These are phyloP conservation scores for Eutrema salsugineum DNA, from an alignment of 441 rosid genomes.

Conservation along the genomic window DNA sequence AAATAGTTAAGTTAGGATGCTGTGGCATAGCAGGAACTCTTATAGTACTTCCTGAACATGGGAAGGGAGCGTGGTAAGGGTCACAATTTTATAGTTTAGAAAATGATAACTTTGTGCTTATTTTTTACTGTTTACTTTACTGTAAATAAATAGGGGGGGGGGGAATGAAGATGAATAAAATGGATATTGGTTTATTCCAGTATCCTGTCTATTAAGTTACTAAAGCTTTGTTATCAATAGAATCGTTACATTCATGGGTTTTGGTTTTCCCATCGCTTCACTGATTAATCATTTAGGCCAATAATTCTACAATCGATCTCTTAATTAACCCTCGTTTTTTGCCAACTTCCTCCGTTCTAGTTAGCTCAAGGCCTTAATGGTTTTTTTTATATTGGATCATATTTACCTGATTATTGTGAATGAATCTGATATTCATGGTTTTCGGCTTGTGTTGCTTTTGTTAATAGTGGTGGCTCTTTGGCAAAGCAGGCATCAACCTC, in stretches of 20 bases:
- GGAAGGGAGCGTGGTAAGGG: neutral
- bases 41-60: neutral
- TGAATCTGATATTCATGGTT: neutral
- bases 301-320: neutral
- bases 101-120: neutral
- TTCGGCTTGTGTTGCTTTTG: neutral
- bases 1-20: neutral
- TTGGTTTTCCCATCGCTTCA: neutral
- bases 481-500: constrained; percentile 58
- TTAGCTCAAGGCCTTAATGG: neutral
- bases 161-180: neutral
- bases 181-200: neutral
- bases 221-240: neutral
- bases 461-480: constrained; percentile 46
- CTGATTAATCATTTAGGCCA: neutral
- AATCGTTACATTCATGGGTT: neutral
- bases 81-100: neutral
- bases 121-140: neutral
- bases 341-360: neutral
- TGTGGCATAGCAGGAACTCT: neutral
- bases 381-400: neutral
- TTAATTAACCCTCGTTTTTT: neutral
- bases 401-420: neutral
- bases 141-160: neutral
- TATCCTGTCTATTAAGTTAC: neutral